Conservation (phyloP, 2,329 filamentous ascomycete species). For the Cordyceps fumosorosea region DNA sequence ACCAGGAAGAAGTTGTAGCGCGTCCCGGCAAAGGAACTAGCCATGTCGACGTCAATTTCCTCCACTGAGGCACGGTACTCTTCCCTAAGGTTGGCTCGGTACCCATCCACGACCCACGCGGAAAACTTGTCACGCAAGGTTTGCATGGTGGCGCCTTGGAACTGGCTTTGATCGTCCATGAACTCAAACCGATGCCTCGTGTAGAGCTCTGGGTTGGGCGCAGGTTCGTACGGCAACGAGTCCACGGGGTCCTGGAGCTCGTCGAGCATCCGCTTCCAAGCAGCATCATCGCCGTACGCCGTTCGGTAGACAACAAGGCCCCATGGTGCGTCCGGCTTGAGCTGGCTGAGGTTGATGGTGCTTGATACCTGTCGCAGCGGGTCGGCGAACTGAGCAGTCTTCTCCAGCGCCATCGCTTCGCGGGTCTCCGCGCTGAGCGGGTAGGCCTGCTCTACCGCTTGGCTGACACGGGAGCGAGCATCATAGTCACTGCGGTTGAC, state of each 20-base stretch:
- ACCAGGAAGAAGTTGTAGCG: slow-evolving; percentile 11
- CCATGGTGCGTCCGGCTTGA: slow-evolving; percentile 1
- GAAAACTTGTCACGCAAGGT: slow-evolving; percentile 1
- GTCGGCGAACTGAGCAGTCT: not conserved
- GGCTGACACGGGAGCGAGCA: not conserved
- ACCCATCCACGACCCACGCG: not conserved
- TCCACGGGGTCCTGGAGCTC: not conserved
- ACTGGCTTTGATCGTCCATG: not conserved
- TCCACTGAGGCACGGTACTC: not conserved
- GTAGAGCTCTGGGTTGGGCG: not conserved
- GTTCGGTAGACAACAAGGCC: slow-evolving; percentile 6
- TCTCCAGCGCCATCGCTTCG: not conserved
- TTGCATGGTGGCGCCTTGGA: not conserved
- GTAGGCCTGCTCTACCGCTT: not conserved
- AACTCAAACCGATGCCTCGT: not conserved
- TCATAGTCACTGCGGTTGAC: not conserved
- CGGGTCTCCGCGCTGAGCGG: not conserved
- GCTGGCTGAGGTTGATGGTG: not conserved
- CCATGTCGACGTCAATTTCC: not conserved
- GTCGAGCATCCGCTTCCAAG: slow-evolving; percentile 8
- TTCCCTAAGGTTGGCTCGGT: not conserved
- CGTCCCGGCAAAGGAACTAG: not conserved
- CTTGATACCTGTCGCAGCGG: not conserved
- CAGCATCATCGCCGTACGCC: slow-evolving; percentile 8
- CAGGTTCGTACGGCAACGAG: not conserved